Evolutionary conservation across 805 yeast genomes (phyloP).

Genomic region (Hanseniaspora jakobsenii): DNA sequence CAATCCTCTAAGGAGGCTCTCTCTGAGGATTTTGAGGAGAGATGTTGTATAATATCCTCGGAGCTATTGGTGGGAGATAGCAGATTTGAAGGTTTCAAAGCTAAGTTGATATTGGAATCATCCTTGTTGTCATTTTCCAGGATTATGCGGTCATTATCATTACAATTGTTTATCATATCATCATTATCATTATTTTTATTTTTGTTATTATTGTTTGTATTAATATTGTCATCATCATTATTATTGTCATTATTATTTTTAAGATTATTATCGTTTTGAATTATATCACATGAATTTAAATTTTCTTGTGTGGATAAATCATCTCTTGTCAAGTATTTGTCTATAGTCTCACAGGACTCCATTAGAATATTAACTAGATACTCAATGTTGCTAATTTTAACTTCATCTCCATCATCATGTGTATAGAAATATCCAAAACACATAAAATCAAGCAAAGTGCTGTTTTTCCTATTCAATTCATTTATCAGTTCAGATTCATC

Average conservation of each 20-base stretch:
- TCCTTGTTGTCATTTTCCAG: conserved; percentile 1
- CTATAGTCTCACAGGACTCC: conserved; percentile 22
- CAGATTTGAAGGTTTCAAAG: conserved; percentile 5
- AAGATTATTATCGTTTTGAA: background rate
- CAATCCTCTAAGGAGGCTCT: background rate
- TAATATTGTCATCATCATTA: background rate
- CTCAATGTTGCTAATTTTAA: conserved; percentile 24
- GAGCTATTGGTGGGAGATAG: background rate
- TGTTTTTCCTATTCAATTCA: conserved; percentile 30
- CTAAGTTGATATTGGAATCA: background rate
- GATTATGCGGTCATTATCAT: conserved; percentile 10
- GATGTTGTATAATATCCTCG: background rate
- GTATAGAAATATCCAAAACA: conserved; percentile 34
- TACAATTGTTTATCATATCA: background rate
- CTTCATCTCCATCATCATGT: conserved; percentile 9
- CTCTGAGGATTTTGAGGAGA: background rate
- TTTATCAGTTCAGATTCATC: conserved; percentile 32
- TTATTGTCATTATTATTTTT: background rate
- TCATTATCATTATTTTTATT: conserved; percentile 17
- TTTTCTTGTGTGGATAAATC: too few relatives aligned
- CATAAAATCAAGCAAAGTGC: conserved; percentile 36
- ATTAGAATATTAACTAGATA: conserved; percentile 25
- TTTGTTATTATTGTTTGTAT: background rate
- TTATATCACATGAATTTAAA: too few relatives aligned
- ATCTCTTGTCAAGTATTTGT: conserved; percentile 16